A percentile compares a stretch with the other conserved stretches of the same genome.
phyloP scores from a whole-genome alignment of 495 filamentous ascomycete genomes.

The Physcia stellaris region DNA sequence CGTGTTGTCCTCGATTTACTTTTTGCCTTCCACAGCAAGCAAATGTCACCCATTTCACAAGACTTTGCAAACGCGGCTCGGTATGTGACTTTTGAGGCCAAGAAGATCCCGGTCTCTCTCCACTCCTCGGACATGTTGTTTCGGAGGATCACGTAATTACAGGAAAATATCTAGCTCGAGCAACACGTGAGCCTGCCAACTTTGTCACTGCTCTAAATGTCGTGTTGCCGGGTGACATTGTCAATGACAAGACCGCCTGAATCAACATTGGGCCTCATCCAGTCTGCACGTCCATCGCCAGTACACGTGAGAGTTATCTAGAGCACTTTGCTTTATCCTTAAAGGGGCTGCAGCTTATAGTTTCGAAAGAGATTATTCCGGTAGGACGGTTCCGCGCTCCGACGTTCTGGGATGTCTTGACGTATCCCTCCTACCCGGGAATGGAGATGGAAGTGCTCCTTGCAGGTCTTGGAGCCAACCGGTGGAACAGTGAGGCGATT shows the following conservation, averaged over 20 bases:
- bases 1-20: constrained; percentile 31
- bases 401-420: no score
- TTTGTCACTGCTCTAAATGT: constrained; percentile 18
- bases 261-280: constrained; percentile 31
- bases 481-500: no score
- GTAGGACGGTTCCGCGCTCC: no score
- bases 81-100: constrained; percentile 22
- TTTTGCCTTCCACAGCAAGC: constrained; percentile 41
- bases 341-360: no score
- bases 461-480: no score
- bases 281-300: constrained; percentile 19
- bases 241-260: constrained; percentile 14
- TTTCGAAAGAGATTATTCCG: no score
- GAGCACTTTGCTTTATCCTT: no score
- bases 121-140: constrained; percentile 36
- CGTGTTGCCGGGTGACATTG: constrained; percentile 6
- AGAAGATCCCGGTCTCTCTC: constrained; percentile 31
- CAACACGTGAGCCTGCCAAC: constrained; percentile 19
- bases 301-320: no score
- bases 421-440: no score
- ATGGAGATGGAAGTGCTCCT: no score
- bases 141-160: constrained; percentile 15
- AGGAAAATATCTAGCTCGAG: constrained; percentile 18
- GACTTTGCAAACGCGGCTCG: constrained; percentile 23
- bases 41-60: constrained; percentile 37